A percentile compares a stretch with the other conserved stretches of the same genome.
Conservation (phyloP, 1,284 basidiomycete species). For the Naganishia sp. region DNA sequence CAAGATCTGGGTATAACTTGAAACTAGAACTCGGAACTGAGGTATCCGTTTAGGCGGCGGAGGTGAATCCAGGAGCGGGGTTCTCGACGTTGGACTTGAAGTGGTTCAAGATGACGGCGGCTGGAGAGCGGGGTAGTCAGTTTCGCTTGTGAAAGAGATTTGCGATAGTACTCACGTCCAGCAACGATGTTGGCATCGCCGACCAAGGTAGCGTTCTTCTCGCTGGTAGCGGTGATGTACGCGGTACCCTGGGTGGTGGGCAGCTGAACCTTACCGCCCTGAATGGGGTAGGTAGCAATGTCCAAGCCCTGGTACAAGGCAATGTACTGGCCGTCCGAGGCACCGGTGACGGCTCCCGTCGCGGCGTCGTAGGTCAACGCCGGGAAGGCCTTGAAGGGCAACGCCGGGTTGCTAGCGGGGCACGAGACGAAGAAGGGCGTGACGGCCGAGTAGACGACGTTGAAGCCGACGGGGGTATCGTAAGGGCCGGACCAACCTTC, state of each 20-base stretch:
- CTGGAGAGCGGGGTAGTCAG: constrained; percentile 1
- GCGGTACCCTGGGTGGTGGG: constrained; percentile 53
- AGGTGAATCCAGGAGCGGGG: constrained; percentile 39
- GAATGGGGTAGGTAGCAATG: constrained; percentile 46
- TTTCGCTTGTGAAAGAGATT: constrained; percentile 33
- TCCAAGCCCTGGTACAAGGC: constrained; percentile 53
- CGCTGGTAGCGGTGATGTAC: constrained; percentile 53
- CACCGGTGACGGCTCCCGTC: constrained; percentile 42
- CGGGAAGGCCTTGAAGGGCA: constrained; percentile 56
- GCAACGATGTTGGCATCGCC: constrained; percentile 53
- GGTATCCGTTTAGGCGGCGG: constrained; percentile 3
- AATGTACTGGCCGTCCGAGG: constrained; percentile 40
- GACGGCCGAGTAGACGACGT: constrained; percentile 55
- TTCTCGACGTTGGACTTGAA: constrained; percentile 41
- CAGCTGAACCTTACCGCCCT: constrained; percentile 48
- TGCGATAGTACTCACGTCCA: constrained; percentile 39
- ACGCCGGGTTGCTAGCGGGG: constrained; percentile 52
- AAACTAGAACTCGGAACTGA: constrained; percentile 25
- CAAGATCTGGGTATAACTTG: constrained; percentile 1
- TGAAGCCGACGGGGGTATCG: constrained; percentile 59
- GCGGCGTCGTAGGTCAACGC: constrained; percentile 51
- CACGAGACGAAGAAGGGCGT: constrained; percentile 47
- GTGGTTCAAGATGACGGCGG: constrained; percentile 36
- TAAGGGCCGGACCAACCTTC: constrained; percentile 63
- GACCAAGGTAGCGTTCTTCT: constrained; percentile 40